These are phyloP conservation scores for Blastomyces percursus DNA, from an alignment of 2,329 filamentous ascomycete genomes.

Conservation along the genomic window DNA sequence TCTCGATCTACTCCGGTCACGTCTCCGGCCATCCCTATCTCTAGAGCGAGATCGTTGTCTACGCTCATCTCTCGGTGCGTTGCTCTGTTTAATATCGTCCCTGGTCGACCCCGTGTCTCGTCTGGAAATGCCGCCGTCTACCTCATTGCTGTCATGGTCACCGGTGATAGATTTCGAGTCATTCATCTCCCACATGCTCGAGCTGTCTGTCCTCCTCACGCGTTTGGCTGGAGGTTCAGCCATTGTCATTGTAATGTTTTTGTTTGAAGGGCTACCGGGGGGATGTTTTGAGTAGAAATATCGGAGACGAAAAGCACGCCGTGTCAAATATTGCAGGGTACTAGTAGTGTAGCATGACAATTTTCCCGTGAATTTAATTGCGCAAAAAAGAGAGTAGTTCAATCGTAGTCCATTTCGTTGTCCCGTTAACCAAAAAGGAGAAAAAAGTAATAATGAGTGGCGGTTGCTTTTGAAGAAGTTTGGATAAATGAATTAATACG, in stretches of 20 bases:
- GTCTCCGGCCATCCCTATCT: constrained; percentile 29
- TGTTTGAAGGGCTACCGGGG: background rate
- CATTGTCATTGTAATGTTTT: constrained; percentile 13
- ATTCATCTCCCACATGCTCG: constrained; percentile 49
- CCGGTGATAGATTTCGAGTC: constrained; percentile 21
- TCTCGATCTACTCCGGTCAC: constrained; percentile 35
- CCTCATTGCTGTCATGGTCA: constrained; percentile 20
- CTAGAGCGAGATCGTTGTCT: constrained; percentile 31
- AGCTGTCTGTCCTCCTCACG: constrained; percentile 45
- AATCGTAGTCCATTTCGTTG: background rate
- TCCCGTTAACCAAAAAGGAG: background rate
- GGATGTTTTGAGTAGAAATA: background rate
- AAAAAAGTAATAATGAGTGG: too few species aligned
- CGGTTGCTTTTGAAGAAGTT: background rate
- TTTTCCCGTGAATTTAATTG: background rate
- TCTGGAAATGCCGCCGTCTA: constrained; percentile 27
- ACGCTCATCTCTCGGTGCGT: constrained; percentile 27
- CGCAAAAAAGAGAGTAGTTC: background rate
- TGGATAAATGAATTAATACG: constrained; percentile 20
- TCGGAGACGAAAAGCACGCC: background rate
- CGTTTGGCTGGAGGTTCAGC: constrained; percentile 43
- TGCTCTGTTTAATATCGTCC: constrained; percentile 30
- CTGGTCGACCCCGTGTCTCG: constrained; percentile 27
- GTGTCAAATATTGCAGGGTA: background rate
- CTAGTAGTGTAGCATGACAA: background rate